Evolutionary conservation across 2,329 filamentous ascomycete genomes (phyloP), one percentile per base, ranked within the genome.

Genomic region (Bipolaris gigantea): DNA sequence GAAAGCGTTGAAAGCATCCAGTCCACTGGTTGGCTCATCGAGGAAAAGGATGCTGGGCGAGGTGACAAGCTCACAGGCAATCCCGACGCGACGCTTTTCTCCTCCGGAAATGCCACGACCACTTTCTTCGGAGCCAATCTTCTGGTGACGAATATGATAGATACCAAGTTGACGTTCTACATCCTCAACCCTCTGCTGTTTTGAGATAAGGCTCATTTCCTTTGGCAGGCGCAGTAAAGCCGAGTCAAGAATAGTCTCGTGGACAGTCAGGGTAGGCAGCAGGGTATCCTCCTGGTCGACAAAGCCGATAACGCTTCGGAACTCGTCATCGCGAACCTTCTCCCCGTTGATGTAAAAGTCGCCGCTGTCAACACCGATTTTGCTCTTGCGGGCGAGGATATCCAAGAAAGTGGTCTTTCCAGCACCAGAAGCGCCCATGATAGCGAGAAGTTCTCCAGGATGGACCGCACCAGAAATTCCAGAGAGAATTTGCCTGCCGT

Each of bases 221-320:
- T 87, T 87, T 4, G 94, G 94, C n/a, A 99, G 82, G 63, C 95
- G 87, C 44, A 99, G 84, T 16, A 97, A 79, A 23, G 94, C 94
- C 67, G 93, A 97, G 65, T 90, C 97, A 60, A 97, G 80, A 57
- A 99, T 99, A 0, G 94, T 99, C 76, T 99, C 94, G 73, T 99
- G 94, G 8, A 99, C 94, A 0, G 94, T 99, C 63, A 99, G 80
- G 0, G 94, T 99, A 0, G 94, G 88, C 39, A 99, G 81, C 87
- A 99, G 93, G 5, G 93, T 96, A 71, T 99, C 94, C 70, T 99
- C 94, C 76, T 99, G 94, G 66, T 99, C 94, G 36, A 99, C 94
- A 66, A 97, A 99, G 19, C 95, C 94, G 61, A 97, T 89, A 47
- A 97, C 91, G 57, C 86, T 92, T 71, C 89, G 90, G 77, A 94